Evolutionary conservation across 2,329 filamentous ascomycete species (phyloP).

Genomic region (Calonectria ilicicola): DNA sequence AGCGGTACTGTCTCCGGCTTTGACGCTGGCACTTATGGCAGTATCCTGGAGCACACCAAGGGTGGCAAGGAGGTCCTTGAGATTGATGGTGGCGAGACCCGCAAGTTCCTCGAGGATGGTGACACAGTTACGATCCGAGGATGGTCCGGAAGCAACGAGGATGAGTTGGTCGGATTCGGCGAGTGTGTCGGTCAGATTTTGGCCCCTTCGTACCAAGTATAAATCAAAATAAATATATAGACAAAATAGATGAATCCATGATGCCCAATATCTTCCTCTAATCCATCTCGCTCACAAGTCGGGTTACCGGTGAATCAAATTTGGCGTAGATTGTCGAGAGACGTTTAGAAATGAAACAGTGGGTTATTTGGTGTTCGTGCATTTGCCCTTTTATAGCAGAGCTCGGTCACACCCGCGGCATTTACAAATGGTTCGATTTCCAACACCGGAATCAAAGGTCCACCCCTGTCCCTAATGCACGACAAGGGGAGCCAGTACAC

Average conservation of each 20-base stretch:
- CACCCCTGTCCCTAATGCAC: neutral
- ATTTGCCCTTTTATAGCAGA: neutral
- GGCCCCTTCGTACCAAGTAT: slow-evolving; percentile 6
- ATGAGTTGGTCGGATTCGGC: slow-evolving; percentile 35
- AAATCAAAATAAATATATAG: slow-evolving; percentile 11
- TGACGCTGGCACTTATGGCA: slow-evolving; percentile 72
- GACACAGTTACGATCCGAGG: slow-evolving; percentile 35
- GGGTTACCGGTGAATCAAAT: neutral
- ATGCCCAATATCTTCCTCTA: neutral
- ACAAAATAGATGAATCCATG: neutral
- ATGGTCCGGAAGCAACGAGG: slow-evolving; percentile 23
- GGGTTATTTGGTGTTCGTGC: neutral
- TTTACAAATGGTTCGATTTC: slow-evolving; percentile 4
- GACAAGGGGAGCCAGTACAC: neutral
- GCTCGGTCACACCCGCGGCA: neutral
- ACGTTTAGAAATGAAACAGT: neutral
- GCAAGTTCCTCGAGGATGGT: slow-evolving; percentile 37
- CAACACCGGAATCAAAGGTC: neutral
- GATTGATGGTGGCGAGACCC: slow-evolving; percentile 70
- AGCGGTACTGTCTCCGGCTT: slow-evolving; percentile 81
- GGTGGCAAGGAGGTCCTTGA: slow-evolving; percentile 74
- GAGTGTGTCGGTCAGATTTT: slow-evolving; percentile 30
- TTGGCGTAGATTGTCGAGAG: too few relatives aligned
- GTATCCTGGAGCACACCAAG: slow-evolving; percentile 78
- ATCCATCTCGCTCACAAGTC: neutral